phyloP scores from a whole-genome alignment of 1,139 yeast genomes.

The Suhomyces wounanorum region DNA sequence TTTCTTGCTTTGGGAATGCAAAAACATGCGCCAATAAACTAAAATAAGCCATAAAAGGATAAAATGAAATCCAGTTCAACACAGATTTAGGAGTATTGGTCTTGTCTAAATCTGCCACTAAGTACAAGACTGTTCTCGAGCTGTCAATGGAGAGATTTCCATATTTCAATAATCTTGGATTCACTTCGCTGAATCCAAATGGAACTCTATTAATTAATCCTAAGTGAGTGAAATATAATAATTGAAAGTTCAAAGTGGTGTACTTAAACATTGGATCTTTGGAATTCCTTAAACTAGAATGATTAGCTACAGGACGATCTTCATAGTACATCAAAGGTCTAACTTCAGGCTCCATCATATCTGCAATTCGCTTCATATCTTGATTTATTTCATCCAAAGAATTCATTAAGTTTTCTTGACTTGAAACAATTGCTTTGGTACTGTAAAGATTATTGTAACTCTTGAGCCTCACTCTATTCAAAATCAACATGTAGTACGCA shows the following conservation, averaged over 20 bases:
- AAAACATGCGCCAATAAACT: slow-evolving; percentile 11
- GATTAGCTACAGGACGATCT: background rate
- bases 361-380: slow-evolving; percentile 20
- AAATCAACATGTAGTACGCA: slow-evolving; percentile 19
- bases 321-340: slow-evolving; percentile 18
- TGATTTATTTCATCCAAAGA: slow-evolving; percentile 17
- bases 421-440: slow-evolving; percentile 14
- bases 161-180: slow-evolving; percentile 8
- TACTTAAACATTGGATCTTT: slow-evolving; percentile 6
- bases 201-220: slow-evolving; percentile 18
- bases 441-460: slow-evolving; percentile 22
- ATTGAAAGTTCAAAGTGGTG: slow-evolving; percentile 12
- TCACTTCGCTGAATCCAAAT: slow-evolving; percentile 8
- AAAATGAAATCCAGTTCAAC: slow-evolving; percentile 33
- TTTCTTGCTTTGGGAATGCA: slow-evolving; percentile 7
- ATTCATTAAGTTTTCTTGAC: slow-evolving; percentile 8
- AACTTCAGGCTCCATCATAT: slow-evolving; percentile 22
- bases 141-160: slow-evolving; percentile 15
- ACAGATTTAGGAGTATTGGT: slow-evolving; percentile 25
- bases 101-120: slow-evolving; percentile 11
- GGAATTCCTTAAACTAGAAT: background rate
- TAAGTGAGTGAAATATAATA: slow-evolving; percentile 15
- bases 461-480: slow-evolving; percentile 23
- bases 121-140: slow-evolving; percentile 14
- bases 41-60: slow-evolving; percentile 24